Percentiles rank a stretch among this genome's conserved stretches.
phyloP scores from a whole-genome alignment of 805 yeast genomes.

The Priceomyces haplophilus region DNA sequence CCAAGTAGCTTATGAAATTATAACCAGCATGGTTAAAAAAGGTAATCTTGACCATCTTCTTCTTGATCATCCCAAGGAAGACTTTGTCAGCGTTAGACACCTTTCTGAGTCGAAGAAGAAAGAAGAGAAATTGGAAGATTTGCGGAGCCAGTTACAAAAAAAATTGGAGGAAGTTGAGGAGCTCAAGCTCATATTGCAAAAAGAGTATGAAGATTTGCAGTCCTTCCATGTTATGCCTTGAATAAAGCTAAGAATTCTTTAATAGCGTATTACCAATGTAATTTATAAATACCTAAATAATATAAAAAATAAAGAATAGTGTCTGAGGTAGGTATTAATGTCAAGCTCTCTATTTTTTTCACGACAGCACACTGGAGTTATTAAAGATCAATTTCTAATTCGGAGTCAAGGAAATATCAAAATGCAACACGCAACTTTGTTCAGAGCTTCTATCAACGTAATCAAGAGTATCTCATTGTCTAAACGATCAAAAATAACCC shows the following conservation, averaged over 20 bases:
- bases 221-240: constrained; percentile 5
- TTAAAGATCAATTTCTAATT: not conserved
- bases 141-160: not conserved
- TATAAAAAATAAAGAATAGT: constrained; percentile 5
- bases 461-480: constrained; percentile 3
- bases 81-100: not conserved
- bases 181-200: constrained; percentile 5
- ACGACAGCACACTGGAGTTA: not conserved
- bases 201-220: constrained; percentile 5
- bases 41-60: constrained; percentile 27
- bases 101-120: not conserved
- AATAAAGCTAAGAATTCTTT: not conserved
- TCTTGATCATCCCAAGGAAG: not conserved
- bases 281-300: not conserved
- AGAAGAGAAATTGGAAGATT: not conserved
- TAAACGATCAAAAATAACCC: constrained; percentile 48
- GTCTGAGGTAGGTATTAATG: not conserved
- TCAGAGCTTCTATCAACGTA: too few species aligned
- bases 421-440: too few species aligned
- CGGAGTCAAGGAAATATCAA: too few species aligned
- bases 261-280: constrained; percentile 1
- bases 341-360: not conserved
- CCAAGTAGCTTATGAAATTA: constrained; percentile 64
- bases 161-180: constrained; percentile 5
- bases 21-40: constrained; percentile 72